Conservation (phyloP, 768 basidiomycete genomes). For the Lactarius psammicola region DNA sequence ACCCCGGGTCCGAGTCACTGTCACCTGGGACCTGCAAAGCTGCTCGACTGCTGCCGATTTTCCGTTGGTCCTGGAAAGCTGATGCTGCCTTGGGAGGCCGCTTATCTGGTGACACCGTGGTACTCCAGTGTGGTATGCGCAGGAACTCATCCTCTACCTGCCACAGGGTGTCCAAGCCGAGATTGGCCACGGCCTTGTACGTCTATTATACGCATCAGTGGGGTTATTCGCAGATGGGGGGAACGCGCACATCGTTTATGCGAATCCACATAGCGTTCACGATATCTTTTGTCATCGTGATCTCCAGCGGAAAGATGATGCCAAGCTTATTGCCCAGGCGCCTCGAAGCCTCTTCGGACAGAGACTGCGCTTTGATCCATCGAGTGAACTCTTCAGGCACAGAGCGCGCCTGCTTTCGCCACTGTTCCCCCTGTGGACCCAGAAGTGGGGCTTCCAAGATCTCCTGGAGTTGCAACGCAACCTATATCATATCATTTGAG, state of each 20-base stretch:
- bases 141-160: constrained; percentile 21
- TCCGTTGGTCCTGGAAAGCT: not conserved
- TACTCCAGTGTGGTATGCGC: constrained; percentile 22
- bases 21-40: constrained; percentile 53
- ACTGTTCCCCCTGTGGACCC: constrained; percentile 52
- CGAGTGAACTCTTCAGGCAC: constrained; percentile 60
- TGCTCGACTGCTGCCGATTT: not conserved
- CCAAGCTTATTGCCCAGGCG: constrained; percentile 52
- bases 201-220: constrained; percentile 15
- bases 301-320: constrained; percentile 56
- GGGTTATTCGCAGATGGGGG: constrained; percentile 1
- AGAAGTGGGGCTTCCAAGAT: constrained; percentile 62
- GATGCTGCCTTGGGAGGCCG: constrained; percentile 28
- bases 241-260: constrained; percentile 54
- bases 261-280: constrained; percentile 64
- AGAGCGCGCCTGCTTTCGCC: constrained; percentile 48
- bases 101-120: constrained; percentile 37
- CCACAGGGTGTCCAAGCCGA: constrained; percentile 24
- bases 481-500: constrained; percentile 43
- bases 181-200: constrained; percentile 17
- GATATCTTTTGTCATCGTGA: constrained; percentile 47
- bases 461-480: constrained; percentile 62
- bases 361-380: constrained; percentile 69
- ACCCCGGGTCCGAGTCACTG: constrained; percentile 44
- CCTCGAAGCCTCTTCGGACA: constrained; percentile 57